These are phyloP conservation scores for Pythium diclinum DNA, from an alignment of 352 stramenopile species.

Conservation along the genomic window DNA sequence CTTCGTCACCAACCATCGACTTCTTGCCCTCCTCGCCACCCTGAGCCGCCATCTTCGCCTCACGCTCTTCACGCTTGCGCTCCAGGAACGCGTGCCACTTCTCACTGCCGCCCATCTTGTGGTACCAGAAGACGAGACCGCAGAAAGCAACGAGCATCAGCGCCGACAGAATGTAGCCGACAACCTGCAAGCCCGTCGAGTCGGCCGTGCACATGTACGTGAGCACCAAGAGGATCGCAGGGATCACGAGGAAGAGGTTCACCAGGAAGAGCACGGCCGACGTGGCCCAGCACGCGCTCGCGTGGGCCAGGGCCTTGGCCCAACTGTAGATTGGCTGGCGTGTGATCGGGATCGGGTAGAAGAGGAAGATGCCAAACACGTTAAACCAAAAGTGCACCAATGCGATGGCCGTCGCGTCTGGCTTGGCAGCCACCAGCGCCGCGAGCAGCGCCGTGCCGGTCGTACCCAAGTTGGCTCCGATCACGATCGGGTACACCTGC, in stretches of 20 bases:
- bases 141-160: slow-evolving; percentile 22
- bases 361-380: slow-evolving; percentile 87
- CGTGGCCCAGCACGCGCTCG: slow-evolving; percentile 56
- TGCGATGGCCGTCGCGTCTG: slow-evolving; percentile 81
- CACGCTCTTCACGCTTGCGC: slow-evolving; percentile 3
- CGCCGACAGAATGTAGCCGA: slow-evolving; percentile 37
- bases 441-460: slow-evolving; percentile 87
- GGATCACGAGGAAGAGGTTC: slow-evolving; percentile 46
- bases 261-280: slow-evolving; percentile 51
- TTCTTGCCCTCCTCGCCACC: no score
- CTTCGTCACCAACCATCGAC: no score
- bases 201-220: slow-evolving; percentile 57
- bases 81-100: slow-evolving; percentile 7
- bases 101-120: slow-evolving; percentile 4
- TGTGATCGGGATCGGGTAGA: slow-evolving; percentile 89
- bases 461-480: slow-evolving; percentile 92
- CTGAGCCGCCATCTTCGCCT: background rate
- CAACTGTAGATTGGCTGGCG: slow-evolving; percentile 70
- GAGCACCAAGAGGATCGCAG: slow-evolving; percentile 42
- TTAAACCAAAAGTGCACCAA: slow-evolving; percentile 93
- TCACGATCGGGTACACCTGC: slow-evolving; percentile 86
- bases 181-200: slow-evolving; percentile 24
- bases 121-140: slow-evolving; percentile 1
- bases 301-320: slow-evolving; percentile 65
- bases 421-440: slow-evolving; percentile 77